These are phyloP conservation scores for Yarrowia sp. DNA, from an alignment of 805 yeast species.

Conservation along the genomic window DNA sequence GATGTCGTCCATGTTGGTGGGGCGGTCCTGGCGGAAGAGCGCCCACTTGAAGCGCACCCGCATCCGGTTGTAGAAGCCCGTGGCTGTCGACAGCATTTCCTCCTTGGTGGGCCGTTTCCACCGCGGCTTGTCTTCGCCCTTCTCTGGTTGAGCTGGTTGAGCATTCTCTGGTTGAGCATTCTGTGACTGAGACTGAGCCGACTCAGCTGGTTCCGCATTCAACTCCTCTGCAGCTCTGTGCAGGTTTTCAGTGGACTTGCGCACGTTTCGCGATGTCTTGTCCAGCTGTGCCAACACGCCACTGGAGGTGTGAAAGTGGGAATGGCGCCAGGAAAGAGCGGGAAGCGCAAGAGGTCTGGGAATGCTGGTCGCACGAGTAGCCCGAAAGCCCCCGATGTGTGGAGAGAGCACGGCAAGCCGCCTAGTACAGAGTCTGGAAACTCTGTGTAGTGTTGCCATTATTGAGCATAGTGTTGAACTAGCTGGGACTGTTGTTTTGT, in stretches of 20 bases:
- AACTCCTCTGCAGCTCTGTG: background rate
- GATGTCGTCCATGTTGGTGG: slow-evolving; percentile 88
- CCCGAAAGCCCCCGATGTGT: too few species aligned
- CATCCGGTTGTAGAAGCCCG: slow-evolving; percentile 44
- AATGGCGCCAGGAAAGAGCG: too few species aligned
- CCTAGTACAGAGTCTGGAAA: slow-evolving; percentile 25
- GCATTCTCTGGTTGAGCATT: too few species aligned
- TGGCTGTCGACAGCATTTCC: slow-evolving; percentile 47
- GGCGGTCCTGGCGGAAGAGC: slow-evolving; percentile 69
- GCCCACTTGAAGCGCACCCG: slow-evolving; percentile 65
- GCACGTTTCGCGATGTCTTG: background rate
- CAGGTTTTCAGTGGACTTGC: background rate
- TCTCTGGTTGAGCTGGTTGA: too few species aligned
- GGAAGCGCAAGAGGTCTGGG: too few species aligned
- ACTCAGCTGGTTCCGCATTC: background rate
- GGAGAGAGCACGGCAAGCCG: too few species aligned
- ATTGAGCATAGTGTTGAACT: slow-evolving; percentile 27
- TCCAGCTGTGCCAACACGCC: slow-evolving; percentile 9
- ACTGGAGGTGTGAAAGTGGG: background rate
- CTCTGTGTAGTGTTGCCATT: slow-evolving; percentile 25
- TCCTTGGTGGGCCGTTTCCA: slow-evolving; percentile 40
- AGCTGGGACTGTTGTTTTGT: slow-evolving; percentile 14
- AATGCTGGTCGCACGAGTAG: too few species aligned
- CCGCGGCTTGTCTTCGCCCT: background rate
- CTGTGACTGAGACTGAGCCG: background rate